Percentiles rank a stretch among this genome's conserved stretches.
These are phyloP conservation scores for Phellinidium pouzarii DNA, from an alignment of 1,284 basidiomycete species.

Conservation along the genomic window DNA sequence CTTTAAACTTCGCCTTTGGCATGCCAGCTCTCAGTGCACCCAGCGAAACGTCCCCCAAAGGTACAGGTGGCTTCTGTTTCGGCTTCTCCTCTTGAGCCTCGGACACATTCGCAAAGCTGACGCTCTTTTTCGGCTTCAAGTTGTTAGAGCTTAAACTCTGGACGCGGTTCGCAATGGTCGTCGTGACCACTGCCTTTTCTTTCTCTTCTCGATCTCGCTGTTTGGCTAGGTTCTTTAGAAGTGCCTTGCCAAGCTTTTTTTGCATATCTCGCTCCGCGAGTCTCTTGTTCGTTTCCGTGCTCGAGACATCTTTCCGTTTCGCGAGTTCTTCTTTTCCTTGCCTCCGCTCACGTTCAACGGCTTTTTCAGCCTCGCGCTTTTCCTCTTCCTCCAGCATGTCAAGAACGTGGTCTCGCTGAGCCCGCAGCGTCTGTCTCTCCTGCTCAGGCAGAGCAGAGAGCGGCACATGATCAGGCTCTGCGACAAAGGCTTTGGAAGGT, in stretches of 20 bases:
- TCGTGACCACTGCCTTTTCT: slow-evolving; percentile 26
- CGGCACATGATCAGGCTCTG: slow-evolving; percentile 41
- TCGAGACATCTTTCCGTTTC: slow-evolving; percentile 43
- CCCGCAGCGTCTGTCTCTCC: slow-evolving; percentile 36
- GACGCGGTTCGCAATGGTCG: background rate
- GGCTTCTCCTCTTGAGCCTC: slow-evolving; percentile 23
- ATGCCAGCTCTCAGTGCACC: slow-evolving; percentile 38
- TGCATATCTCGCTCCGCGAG: slow-evolving; percentile 55
- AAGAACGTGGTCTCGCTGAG: slow-evolving; percentile 56
- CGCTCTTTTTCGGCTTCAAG: slow-evolving; percentile 48
- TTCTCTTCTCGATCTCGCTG: slow-evolving; percentile 35
- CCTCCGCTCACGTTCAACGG: slow-evolving; percentile 35
- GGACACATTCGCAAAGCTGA: slow-evolving; percentile 50
- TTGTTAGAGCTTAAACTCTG: slow-evolving; percentile 21
- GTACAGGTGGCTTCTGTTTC: slow-evolving; percentile 16
- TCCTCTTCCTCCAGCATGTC: slow-evolving; percentile 70
- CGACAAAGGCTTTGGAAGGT: slow-evolving; percentile 20
- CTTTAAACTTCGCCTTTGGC: slow-evolving; percentile 32
- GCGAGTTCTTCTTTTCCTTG: slow-evolving; percentile 39
- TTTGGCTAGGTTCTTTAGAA: slow-evolving; percentile 43
- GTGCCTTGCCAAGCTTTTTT: slow-evolving; percentile 69
- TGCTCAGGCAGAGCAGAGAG: slow-evolving; percentile 39
- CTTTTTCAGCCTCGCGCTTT: slow-evolving; percentile 34
- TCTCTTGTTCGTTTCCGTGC: slow-evolving; percentile 44
- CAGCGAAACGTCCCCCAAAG: slow-evolving; percentile 52